Conservation (phyloP, 768 basidiomycete genomes). For the Russula olivacea region DNA sequence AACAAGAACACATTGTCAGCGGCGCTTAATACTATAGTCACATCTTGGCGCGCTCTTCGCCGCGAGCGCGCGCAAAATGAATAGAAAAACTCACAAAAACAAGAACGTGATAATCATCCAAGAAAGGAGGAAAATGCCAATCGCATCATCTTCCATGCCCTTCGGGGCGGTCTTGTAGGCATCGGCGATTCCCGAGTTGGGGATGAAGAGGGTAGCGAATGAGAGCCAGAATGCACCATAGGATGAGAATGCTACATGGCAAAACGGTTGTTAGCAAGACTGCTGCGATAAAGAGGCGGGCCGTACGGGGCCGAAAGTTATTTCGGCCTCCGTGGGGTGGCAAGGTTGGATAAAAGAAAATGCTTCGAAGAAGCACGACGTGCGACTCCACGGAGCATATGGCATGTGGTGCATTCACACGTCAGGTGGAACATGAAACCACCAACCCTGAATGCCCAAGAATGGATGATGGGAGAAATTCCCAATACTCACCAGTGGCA, state of each 20-base stretch:
- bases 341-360: not conserved
- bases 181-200: slow-evolving; percentile 52
- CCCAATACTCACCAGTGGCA: slow-evolving; percentile 54
- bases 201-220: slow-evolving; percentile 66
- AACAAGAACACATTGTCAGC: not conserved
- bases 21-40: not conserved
- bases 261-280: not conserved
- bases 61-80: not conserved
- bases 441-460: not conserved
- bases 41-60: not conserved
- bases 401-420: not conserved
- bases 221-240: slow-evolving; percentile 91
- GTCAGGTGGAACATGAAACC: not conserved
- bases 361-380: not conserved
- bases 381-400: not conserved
- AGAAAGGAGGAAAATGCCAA: slow-evolving; percentile 68
- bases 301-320: not conserved
- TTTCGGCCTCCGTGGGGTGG: not conserved
- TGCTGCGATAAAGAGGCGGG: not conserved
- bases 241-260: slow-evolving; percentile 58
- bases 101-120: slow-evolving; percentile 73
- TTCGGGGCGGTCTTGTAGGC: slow-evolving; percentile 39
- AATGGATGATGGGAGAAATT: not conserved
- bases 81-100: slow-evolving; percentile 46
- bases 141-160: slow-evolving; percentile 46